Evolutionary conservation across 1,284 basidiomycete species (phyloP), one percentile per base, ranked within the genome.

Genomic region (Cystobasidiaceae sp.): DNA sequence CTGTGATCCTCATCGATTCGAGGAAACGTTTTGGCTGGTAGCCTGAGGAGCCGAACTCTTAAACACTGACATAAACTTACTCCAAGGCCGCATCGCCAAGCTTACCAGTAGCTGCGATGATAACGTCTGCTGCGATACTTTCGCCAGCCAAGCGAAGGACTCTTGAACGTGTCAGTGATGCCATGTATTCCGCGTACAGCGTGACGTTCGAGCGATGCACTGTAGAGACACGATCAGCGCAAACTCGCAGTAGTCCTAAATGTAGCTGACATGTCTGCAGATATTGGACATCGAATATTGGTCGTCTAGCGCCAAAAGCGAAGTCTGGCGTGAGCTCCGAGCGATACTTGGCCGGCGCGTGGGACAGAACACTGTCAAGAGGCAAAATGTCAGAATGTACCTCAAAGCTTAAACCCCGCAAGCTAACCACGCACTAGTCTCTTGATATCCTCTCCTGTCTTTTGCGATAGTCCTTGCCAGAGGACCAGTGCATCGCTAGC

Each of bases 101-200:
- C 56, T 11, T 30, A 61, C 59, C 59, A 23, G 61, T 65, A 30
- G 62, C 62, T 37, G 62, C 52, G 13, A 65, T 57, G 44, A 65
- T 34, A 3, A 65, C 34, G 33, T 65, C 62, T n/a, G 62, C 62
- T 4, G n/a, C 27, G 11, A 65, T 34, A 15, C 7, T 13, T 17
- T 39, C 23, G 4, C 62, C 62, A 23, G 34, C 23, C 23, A 33
- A 25, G 11, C 30, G 32, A 3, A 57, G 5, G 9, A 65, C 32
- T 25, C 43, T 25, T 11, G 25, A 21, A 34, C 17, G 8, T 4
- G 25, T 32, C 11, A 65, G 27, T 8, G 15, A 8, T 5, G 17
- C 15, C 9, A 44, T 25, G 32, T 30, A 17, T 43, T 65, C 62
- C n/a, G 21, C 1, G 15, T 50, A 49, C 19, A 58, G 50, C 17